phyloP scores from a whole-genome alignment of 768 basidiomycete species.

The Megacollybia marginata region DNA sequence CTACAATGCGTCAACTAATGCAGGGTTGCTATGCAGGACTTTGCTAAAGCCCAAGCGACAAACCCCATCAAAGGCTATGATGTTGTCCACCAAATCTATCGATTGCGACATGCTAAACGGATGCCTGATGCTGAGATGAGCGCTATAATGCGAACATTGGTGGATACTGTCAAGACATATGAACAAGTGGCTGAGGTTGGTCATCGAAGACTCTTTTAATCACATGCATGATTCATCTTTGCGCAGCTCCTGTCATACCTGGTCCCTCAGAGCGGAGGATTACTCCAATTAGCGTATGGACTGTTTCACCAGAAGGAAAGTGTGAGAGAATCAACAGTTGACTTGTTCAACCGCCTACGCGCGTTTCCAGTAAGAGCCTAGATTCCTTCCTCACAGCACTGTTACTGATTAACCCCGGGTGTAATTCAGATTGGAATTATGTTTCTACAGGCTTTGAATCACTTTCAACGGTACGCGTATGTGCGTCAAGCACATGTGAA shows the following conservation, averaged over 20 bases:
- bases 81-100: slow-evolving; percentile 75
- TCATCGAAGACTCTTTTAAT: slow-evolving; percentile 2
- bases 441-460: slow-evolving; percentile 73
- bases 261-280: slow-evolving; percentile 72
- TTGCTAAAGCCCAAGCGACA: slow-evolving; percentile 42
- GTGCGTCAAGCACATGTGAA: slow-evolving; percentile 72
- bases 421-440: slow-evolving; percentile 61
- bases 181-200: slow-evolving; percentile 86
- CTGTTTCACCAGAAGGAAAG: slow-evolving; percentile 81
- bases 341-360: slow-evolving; percentile 76
- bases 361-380: slow-evolving; percentile 55
- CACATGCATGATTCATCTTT: neutral
- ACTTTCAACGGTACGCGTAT: slow-evolving; percentile 86
- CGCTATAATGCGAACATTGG: slow-evolving; percentile 67
- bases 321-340: slow-evolving; percentile 74
- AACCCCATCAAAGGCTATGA: slow-evolving; percentile 77
- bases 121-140: slow-evolving; percentile 69
- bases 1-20: neutral
- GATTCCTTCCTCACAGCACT: neutral
- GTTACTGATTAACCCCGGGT: slow-evolving; percentile 2
- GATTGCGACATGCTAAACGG: slow-evolving; percentile 67
- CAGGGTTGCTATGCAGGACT: slow-evolving; percentile 44
- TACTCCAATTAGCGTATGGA: slow-evolving; percentile 81
- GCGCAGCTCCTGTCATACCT: slow-evolving; percentile 72
- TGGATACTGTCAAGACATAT: slow-evolving; percentile 67